Evolutionary conservation across 441 rosid genomes (phyloP).

Genomic region (Pelargonium cotyledonis): DNA sequence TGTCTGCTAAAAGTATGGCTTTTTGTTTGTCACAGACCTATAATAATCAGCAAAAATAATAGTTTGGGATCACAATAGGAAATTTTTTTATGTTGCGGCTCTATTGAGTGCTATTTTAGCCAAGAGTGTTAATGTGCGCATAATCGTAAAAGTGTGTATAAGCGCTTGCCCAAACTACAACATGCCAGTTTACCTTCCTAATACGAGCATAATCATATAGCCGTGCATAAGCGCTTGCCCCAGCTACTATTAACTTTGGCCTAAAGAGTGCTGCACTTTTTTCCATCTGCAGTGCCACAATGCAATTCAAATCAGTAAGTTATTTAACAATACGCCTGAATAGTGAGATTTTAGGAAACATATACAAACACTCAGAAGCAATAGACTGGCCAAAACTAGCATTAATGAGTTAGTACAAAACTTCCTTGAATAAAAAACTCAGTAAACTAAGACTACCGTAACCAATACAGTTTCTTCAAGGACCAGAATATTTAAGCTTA

Average conservation of each 20-base stretch:
- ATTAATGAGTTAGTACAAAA: not conserved
- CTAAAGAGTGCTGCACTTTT: constrained; percentile 80
- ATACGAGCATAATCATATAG: constrained; percentile 86
- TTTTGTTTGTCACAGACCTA: constrained; percentile 95
- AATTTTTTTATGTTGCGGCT: not conserved
- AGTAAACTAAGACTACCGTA: not conserved
- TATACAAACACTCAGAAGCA: not conserved
- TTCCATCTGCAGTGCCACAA: constrained; percentile 53
- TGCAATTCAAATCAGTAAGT: constrained; percentile 22
- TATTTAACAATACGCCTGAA: not conserved
- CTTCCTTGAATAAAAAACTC: not conserved
- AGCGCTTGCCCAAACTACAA: constrained; percentile 97
- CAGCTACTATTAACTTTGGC: constrained; percentile 94
- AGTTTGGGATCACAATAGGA: not conserved
- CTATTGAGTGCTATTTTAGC: not conserved
- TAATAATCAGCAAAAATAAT: not conserved
- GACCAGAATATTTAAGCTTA: too few relatives aligned
- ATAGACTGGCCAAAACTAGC: not conserved
- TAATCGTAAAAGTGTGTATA: constrained; percentile 94
- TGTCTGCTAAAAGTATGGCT: constrained; percentile 84
- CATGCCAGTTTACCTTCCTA: constrained; percentile 52
- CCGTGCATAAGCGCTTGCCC: constrained; percentile 97
- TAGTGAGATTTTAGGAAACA: constrained; percentile 10
- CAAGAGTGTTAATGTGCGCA: constrained; percentile 46
- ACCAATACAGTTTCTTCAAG: not conserved